Base-by-base conservation (phyloP, 257 asterid genomes). In the Rhazya stricta region DNA sequence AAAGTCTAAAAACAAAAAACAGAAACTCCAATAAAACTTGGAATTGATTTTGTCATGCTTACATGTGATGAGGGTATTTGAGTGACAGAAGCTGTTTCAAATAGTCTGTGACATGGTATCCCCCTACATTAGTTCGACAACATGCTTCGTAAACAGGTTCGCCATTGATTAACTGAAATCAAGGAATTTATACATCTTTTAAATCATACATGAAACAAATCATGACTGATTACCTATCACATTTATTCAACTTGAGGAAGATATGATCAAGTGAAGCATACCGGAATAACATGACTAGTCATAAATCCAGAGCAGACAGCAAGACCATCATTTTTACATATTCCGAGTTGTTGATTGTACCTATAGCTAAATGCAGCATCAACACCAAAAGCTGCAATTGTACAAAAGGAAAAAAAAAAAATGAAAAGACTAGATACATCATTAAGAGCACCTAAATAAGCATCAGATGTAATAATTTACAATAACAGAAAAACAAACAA, bases 71-170 rank as follows among this genome's bases (percentile, higher is more conserved):
- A 73, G 99, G 98, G 85, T 90, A 87, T 79, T 92, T 95, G 72
- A 95, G 99, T n/a, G 99, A 92, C 71, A 95, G 88, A 82, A 95
- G 99, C 86, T 95, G 98, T 87, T 95, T 95, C 77, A 95, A 81
- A 86, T 91, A 92, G 86, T 95, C 96, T 61, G 99, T 89, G 75
- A 95, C 84, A 73, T 95, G 96, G 84, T 90, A 95, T 84, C 99
- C 99, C 83, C 99, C 99, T 81, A 91, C 86, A 80, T 95, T 95
- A 77, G 96, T 88, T 76, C 99, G 91, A 89, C 96, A 88, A 83
- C 93, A 86, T 46, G 96, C 99, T 83, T 89, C 98, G 73, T 85
- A 95, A 71, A 91, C 90, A 58, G 98, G 99, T 80, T 95, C 99
- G 80, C 99, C 99, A 76, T 88, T 86, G 74, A 91, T 63, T 86